phyloP scores from a whole-genome alignment of 305 asterid genomes.

The Lippia alba region DNA sequence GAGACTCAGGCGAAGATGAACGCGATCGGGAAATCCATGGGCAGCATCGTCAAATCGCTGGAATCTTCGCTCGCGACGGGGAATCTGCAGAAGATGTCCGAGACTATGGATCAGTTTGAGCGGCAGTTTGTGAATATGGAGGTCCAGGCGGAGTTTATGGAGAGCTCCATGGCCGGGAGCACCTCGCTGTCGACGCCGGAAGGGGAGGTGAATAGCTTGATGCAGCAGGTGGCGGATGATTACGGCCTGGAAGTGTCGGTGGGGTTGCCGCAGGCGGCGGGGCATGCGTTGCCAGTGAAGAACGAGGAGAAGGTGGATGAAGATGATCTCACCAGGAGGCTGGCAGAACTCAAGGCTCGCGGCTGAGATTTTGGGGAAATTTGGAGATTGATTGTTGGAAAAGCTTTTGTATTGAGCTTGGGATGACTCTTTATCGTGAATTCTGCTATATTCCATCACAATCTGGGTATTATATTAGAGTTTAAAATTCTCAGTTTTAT shows the following conservation, averaged over 20 bases:
- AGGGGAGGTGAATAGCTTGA: conserved; percentile 79
- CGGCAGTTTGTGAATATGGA: conserved; percentile 95
- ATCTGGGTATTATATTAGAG: not conserved
- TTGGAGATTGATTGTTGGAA: not conserved
- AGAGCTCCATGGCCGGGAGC: conserved; percentile 97
- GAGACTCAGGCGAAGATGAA: conserved; percentile 96
- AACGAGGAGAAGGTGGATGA: conserved; percentile 82
- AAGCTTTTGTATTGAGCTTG: not conserved
- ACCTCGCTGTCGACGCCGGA: conserved; percentile 94
- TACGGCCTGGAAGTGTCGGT: conserved; percentile 95
- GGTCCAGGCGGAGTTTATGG: conserved; percentile 98
- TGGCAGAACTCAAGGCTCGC: conserved; percentile 94
- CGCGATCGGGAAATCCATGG: conserved; percentile 83
- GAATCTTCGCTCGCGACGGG: conserved; percentile 77
- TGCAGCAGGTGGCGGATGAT: conserved; percentile 99
- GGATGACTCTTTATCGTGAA: no score
- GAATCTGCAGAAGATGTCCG: conserved; percentile 94
- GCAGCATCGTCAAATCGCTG: conserved; percentile 79
- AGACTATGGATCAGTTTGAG: conserved; percentile 94
- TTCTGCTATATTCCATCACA: not conserved
- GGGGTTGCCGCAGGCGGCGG: conserved; percentile 85
- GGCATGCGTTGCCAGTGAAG: conserved; percentile 62
- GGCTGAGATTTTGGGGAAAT: conserved; percentile 49
- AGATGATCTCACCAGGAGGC: conserved; percentile 90
- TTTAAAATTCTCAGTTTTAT: not conserved